Base-by-base conservation (phyloP, 345 rosid species). In the Syzygium aqueum region DNA sequence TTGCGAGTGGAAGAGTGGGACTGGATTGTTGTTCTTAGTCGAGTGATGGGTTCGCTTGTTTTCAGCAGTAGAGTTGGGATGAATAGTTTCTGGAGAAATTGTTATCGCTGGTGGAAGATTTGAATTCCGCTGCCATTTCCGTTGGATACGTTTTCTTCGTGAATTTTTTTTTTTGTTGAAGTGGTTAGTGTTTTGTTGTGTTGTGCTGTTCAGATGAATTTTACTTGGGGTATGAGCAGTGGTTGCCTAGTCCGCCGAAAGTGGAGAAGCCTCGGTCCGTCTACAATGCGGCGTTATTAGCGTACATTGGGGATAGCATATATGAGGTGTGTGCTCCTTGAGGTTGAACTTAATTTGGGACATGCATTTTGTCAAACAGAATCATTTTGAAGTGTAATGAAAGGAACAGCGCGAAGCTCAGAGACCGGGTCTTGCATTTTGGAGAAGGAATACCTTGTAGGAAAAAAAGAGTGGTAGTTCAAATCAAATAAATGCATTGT, bases 251-350 rank as follows among this genome's bases (percentile, higher is more conserved):
- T 52, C 92, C 95, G 23, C 97, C 97, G 3, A 92, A 92, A 89
- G 94, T 95, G 27, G 94, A 91, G 91, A 95, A 95, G 93, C 95
- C 97, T 87, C 93, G 94, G 49, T 92, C 94, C 0, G 90, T 90
- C 12, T 94, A 84, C 86, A 94, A 94, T 90, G 92, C 93, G 3
- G 89, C 93, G 7, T 84, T 86, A 25, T 82, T 92, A 43, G 93
- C 95, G 21, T 92, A 91, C 61, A 87, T 93, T 15, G 98, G 98
- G 82, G 98, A 97, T 90, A 92, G 97, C 59, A 92, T 96, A 85
- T 96, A 93, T 30, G 97, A 97, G 97, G 99, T 96, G 49, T 89
- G 65, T 84, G 86, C 61, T 84, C 28, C 54, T 2, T 28, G 49
- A 53, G 86, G 46, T 37, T 52, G 49, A 73, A 33, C 27, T 73